These are phyloP conservation scores for Beauveria sp. DNA, from an alignment of 2,329 filamentous ascomycete genomes.

Conservation along the genomic window DNA sequence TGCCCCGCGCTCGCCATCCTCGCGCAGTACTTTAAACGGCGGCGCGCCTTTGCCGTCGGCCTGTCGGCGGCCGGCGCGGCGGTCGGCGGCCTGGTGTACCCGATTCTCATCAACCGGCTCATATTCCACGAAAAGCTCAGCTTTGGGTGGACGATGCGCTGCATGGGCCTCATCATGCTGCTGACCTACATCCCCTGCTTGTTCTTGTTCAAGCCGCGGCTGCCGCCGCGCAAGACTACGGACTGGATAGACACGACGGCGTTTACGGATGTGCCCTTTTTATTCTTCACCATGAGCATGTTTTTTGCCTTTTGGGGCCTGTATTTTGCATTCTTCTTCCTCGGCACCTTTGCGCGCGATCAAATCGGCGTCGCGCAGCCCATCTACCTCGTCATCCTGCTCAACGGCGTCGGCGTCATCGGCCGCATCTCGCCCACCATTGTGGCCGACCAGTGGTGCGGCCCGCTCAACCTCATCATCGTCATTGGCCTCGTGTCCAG, in stretches of 20 bases:
- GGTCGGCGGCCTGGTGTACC: conserved; percentile 47
- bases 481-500: conserved; percentile 22
- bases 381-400: conserved; percentile 21
- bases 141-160: conserved; percentile 46
- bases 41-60: conserved; percentile 49
- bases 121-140: conserved; percentile 39
- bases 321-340: conserved; percentile 39
- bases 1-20: conserved; percentile 51
- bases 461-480: conserved; percentile 44
- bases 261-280: conserved; percentile 31
- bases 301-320: conserved; percentile 29
- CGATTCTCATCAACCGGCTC: conserved; percentile 33
- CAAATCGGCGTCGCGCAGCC: conserved; percentile 15
- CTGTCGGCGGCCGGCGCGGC: conserved; percentile 50
- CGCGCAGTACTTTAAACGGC: conserved; percentile 53
- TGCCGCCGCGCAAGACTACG: conserved; percentile 32
- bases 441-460: conserved; percentile 39
- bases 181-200: conserved; percentile 30
- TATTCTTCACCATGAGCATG: conserved; percentile 26
- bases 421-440: conserved; percentile 41
- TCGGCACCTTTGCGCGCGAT: conserved; percentile 40
- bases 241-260: conserved; percentile 36
- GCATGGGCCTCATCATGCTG: conserved; percentile 38
- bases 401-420: conserved; percentile 45
- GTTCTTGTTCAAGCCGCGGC: conserved; percentile 30